Conservation (phyloP, 306 rosid species). For the Coriaria nepalensis region DNA sequence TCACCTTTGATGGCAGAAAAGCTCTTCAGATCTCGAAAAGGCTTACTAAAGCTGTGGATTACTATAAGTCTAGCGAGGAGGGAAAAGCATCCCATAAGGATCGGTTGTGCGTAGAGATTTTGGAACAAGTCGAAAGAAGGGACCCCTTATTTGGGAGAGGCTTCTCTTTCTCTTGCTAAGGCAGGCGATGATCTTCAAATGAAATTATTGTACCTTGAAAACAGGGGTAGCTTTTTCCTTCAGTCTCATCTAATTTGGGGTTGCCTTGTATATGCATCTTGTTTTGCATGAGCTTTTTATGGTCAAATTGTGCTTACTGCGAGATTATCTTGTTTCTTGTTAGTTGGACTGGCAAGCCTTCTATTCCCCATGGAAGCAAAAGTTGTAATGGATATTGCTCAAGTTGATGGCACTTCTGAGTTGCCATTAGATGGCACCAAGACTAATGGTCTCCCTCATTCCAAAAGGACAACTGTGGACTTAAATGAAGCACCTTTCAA, state of each 20-base stretch:
- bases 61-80: slow-evolving; percentile 26
- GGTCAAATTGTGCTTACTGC: not conserved
- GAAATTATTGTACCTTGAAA: slow-evolving; percentile 64
- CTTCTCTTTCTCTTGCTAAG: slow-evolving; percentile 53
- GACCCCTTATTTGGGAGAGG: slow-evolving; percentile 53
- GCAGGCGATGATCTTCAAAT: slow-evolving; percentile 54
- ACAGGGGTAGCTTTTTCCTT: slow-evolving; percentile 33
- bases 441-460: slow-evolving; percentile 11
- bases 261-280: not conserved
- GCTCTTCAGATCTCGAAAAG: slow-evolving; percentile 54
- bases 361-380: slow-evolving; percentile 65
- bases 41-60: slow-evolving; percentile 31
- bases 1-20: slow-evolving; percentile 52
- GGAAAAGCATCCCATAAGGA: slow-evolving; percentile 34
- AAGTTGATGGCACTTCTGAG: slow-evolving; percentile 38
- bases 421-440: slow-evolving; percentile 21
- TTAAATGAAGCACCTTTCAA: slow-evolving; percentile 54
- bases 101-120: slow-evolving; percentile 45
- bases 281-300: not conserved
- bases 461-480: slow-evolving; percentile 33
- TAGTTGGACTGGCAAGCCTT: slow-evolving; percentile 55
- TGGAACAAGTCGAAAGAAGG: slow-evolving; percentile 74
- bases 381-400: slow-evolving; percentile 45
- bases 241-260: not conserved
- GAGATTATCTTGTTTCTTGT: slow-evolving; percentile 8